A percentile compares a stretch with the other conserved stretches of the same genome.
Conservation (phyloP, 805 yeast genomes). For the Saccharomycopsis vini region DNA sequence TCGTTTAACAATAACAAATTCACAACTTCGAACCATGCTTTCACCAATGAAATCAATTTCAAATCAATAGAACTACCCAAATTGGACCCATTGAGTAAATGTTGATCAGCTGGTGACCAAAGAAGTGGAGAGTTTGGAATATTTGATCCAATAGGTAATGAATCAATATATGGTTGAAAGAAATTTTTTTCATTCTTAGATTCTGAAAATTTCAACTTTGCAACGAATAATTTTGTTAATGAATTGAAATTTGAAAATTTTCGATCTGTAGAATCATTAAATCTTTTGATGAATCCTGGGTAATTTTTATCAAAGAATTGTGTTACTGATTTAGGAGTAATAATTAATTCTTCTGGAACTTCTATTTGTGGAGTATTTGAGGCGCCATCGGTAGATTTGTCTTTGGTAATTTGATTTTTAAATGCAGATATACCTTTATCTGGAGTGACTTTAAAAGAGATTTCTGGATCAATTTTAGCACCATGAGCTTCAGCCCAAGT, state of each 20-base stretch:
- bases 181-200: neutral
- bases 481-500: constrained; percentile 35
- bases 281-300: neutral
- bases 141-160: constrained; percentile 12
- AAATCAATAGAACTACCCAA: constrained; percentile 8
- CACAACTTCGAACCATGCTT: constrained; percentile 15
- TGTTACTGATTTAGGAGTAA: constrained; percentile 2
- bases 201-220: constrained; percentile 6
- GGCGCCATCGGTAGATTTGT: neutral
- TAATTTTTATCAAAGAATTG: constrained; percentile 5
- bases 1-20: neutral
- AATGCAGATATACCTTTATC: constrained; percentile 31
- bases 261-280: neutral
- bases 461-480: constrained; percentile 27
- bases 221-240: constrained; percentile 10
- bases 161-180: constrained; percentile 13
- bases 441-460: constrained; percentile 27
- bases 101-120: constrained; percentile 12
- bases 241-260: constrained; percentile 9
- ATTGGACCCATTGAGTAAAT: constrained; percentile 10
- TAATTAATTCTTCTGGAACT: constrained; percentile 11
- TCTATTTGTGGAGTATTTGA: neutral
- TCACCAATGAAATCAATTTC: constrained; percentile 8
- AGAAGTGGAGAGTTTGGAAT: constrained; percentile 17
- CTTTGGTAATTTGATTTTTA: constrained; percentile 18